Percentiles rank a stretch among this genome's conserved stretches.
Evolutionary conservation across 495 filamentous ascomycete genomes (phyloP).

Genomic region (Trypethelium eluteriae): DNA sequence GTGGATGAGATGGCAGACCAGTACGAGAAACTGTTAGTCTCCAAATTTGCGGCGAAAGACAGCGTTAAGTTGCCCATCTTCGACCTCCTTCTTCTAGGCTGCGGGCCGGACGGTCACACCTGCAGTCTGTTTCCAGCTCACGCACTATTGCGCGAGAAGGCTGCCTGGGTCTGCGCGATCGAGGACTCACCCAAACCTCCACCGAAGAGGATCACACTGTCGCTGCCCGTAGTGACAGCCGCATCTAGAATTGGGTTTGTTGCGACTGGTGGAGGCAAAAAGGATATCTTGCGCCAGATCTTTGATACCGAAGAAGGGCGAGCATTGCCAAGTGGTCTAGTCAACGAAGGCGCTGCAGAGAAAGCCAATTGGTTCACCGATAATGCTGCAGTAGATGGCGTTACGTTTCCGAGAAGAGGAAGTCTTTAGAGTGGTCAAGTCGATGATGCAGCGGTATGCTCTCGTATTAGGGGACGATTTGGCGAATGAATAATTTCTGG

Average conservation of each 20-base stretch:
- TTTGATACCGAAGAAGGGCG: constrained; percentile 71
- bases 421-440: constrained; percentile 32
- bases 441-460: not conserved
- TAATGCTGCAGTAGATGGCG: constrained; percentile 68
- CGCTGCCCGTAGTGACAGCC: constrained; percentile 79
- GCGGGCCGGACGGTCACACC: constrained; percentile 92
- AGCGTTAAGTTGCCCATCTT: constrained; percentile 67
- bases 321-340: constrained; percentile 71
- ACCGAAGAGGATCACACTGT: constrained; percentile 81
- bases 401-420: constrained; percentile 66
- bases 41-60: constrained; percentile 40
- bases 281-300: constrained; percentile 83
- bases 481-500: too few relatives aligned
- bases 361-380: constrained; percentile 96
- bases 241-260: constrained; percentile 81
- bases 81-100: constrained; percentile 84
- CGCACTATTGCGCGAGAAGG: constrained; percentile 73
- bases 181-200: constrained; percentile 93
- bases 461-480: too few relatives aligned
- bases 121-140: constrained; percentile 94
- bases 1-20: constrained; percentile 85
- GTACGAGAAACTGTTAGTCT: constrained; percentile 85
- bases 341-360: constrained; percentile 74
- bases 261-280: constrained; percentile 80
- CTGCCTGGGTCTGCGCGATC: constrained; percentile 87